These are phyloP conservation scores for Panicum hallii DNA, from an alignment of 202 grass and related monocot genomes.

Conservation along the genomic window DNA sequence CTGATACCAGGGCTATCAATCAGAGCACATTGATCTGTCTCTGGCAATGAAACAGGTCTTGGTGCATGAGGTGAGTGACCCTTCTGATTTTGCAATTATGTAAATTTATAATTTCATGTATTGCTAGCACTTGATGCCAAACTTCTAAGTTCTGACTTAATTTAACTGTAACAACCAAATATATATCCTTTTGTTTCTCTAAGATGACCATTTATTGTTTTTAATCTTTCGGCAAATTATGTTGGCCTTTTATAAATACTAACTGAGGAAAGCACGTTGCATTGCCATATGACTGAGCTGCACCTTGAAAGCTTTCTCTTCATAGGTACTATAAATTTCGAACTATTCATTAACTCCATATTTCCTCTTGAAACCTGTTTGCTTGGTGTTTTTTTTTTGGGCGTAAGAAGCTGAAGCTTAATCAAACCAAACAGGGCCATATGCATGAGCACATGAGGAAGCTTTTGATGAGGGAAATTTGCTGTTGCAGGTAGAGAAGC, in stretches of 20 bases:
- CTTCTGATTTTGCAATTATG: conserved; percentile 14
- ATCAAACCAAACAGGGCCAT: not conserved
- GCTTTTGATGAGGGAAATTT: conserved; percentile 20
- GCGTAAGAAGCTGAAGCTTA: not conserved
- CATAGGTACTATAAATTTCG: not conserved
- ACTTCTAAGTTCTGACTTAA: not conserved
- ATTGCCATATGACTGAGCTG: conserved; percentile 9
- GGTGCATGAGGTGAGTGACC: conserved; percentile 74
- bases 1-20: conserved; percentile 72
- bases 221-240: conserved; percentile 27
- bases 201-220: not conserved
- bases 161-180: conserved; percentile 22
- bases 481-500: conserved; percentile 77
- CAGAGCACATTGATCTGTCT: conserved; percentile 75
- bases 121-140: conserved; percentile 19
- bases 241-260: not conserved
- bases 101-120: conserved; percentile 39
- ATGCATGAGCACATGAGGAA: not conserved
- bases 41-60: conserved; percentile 83
- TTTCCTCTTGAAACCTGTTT: not conserved
- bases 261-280: not conserved
- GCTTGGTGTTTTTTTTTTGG: not conserved
- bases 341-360: conserved; percentile 24
- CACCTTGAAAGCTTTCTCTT: not conserved
- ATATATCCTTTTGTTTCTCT: conserved; percentile 5